Base-by-base conservation (phyloP, 345 rosid genomes). In the Lagerstroemia speciosa region DNA sequence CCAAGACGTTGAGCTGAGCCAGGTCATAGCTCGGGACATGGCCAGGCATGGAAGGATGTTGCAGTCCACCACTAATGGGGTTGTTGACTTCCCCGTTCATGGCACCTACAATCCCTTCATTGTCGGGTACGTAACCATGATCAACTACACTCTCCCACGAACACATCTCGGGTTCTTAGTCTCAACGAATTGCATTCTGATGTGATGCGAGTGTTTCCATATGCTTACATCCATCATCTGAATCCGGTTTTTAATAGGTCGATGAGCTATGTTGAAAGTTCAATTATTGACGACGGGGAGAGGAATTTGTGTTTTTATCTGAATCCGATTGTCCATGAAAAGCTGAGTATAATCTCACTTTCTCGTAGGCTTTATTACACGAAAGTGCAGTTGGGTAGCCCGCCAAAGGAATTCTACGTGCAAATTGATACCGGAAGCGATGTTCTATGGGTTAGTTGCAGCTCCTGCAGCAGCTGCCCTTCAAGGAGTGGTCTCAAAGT, bases 371-470 rank as follows among this genome's bases (percentile, higher is more conserved):
- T 95, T 71, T 92, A 95, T 75, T 95, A 81, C 45, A 89, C 99
- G 57, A 89, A 76, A 71, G 43, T 95, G 66, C 87, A 84, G 73
- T 53, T 95, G 78, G 99, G 99, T 62, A 76, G 85, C 77, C 99
- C 98, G 53, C 87, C 99, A 34, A 84, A 74, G 72, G 98, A 92
- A 46, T 95, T 85, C 72, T 75, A 88, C 74, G 99, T 94, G 69
- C 99, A 94, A 71, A 80, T 94, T 75, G 99, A 94, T 68, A 91
- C 98, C 5, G 97, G 98, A 62, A 95, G 99, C 79, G 97, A 95
- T 85, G 97, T 92, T 74, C 79, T 95, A 64, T 94, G 99, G 99
- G 88, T 91, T 45, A 82, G 89, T 53, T 95, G 99, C 79, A 69
- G 70, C 74, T 75, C 90, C 75, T 95, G 98, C 75, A 85, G 79